Evolutionary conservation across 305 asterid genomes (phyloP).

Genomic region (Ilex paraguariensis): DNA sequence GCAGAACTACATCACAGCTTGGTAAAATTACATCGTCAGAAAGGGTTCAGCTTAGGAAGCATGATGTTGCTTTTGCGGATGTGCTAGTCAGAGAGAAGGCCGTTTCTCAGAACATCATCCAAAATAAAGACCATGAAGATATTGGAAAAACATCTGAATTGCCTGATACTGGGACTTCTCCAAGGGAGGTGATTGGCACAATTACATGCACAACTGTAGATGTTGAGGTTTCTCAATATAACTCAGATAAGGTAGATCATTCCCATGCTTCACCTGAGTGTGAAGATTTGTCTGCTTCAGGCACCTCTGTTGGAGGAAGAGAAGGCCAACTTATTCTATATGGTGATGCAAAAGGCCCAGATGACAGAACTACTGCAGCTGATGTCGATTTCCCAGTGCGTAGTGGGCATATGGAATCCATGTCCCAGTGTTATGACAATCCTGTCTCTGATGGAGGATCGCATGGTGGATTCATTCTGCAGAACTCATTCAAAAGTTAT

Average conservation of each 20-base stretch:
- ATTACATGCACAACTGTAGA: slow-evolving; percentile 19
- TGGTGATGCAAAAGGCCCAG: slow-evolving; percentile 23
- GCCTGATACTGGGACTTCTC: slow-evolving; percentile 25
- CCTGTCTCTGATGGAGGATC: slow-evolving; percentile 18
- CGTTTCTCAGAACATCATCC: slow-evolving; percentile 11
- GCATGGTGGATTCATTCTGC: slow-evolving; percentile 15
- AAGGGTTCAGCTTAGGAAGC: slow-evolving; percentile 7
- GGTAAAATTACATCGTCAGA: slow-evolving; percentile 10
- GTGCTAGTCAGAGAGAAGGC: slow-evolving; percentile 15
- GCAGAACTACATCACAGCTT: slow-evolving; percentile 20
- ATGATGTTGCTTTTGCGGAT: slow-evolving; percentile 12
- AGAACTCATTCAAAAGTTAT: slow-evolving; percentile 31
- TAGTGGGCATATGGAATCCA: slow-evolving; percentile 14
- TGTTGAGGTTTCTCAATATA: slow-evolving; percentile 23
- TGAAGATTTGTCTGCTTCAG: slow-evolving; percentile 31
- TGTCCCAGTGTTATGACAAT: slow-evolving; percentile 23
- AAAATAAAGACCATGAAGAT: slow-evolving; percentile 15
- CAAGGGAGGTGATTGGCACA: slow-evolving; percentile 13
- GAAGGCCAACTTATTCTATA: slow-evolving; percentile 23
- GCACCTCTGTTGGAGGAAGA: slow-evolving; percentile 15
- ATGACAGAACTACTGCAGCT: slow-evolving; percentile 23
- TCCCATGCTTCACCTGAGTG: slow-evolving; percentile 15
- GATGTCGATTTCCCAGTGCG: slow-evolving; percentile 18
- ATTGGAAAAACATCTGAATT: slow-evolving; percentile 19
- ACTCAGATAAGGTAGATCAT: slow-evolving; percentile 16